Conservation (phyloP, 345 rosid genomes). For the Raphanus raphanistrum region DNA sequence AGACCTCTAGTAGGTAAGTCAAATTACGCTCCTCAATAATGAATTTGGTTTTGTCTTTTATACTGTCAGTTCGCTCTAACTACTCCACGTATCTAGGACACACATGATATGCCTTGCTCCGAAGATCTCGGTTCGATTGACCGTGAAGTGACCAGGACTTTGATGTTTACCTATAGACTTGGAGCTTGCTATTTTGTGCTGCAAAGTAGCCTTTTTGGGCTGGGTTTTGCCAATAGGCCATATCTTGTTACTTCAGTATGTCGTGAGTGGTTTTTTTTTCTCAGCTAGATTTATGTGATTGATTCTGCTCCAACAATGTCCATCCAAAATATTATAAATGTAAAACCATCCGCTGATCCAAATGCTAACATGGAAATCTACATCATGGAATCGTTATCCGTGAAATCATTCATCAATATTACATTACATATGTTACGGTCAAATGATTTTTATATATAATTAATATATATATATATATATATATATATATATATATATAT, state of each 20-base stretch:
- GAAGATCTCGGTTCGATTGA: background rate
- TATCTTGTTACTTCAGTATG: no score
- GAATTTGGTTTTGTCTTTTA: background rate
- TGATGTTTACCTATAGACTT: background rate
- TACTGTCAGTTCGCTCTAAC: background rate
- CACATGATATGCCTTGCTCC: background rate
- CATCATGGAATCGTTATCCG: background rate
- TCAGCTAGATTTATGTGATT: no score
- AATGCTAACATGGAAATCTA: background rate
- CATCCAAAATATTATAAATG: background rate
- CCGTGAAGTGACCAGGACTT: background rate
- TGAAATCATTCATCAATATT: background rate
- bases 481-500: no score
- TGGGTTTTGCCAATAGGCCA: background rate
- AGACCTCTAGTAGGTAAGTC: background rate
- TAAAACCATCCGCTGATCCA: background rate
- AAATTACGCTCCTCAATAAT: background rate
- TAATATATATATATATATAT: no score
- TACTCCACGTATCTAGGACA: background rate
- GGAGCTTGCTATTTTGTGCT: background rate
- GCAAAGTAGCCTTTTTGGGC: background rate
- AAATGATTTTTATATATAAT: no score
- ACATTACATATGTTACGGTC: background rate
- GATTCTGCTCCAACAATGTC: background rate
- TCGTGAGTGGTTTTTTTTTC: background rate